Base-by-base conservation (phyloP, 306 rosid genomes). In the Prunus armeniaca region DNA sequence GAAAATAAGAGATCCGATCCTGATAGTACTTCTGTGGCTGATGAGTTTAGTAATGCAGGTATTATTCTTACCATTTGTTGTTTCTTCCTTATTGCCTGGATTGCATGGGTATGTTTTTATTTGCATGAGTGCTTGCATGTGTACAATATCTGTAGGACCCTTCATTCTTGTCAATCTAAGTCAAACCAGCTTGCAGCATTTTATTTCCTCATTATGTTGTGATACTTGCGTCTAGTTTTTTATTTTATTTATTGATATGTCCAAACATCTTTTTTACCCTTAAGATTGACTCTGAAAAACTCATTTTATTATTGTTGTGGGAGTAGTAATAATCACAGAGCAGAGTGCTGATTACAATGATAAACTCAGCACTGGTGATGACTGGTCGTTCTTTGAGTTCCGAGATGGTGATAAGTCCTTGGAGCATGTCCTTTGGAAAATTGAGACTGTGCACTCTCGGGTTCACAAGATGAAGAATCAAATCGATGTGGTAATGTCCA, bases 381-480 rank as follows among this genome's bases (percentile, higher is more conserved):
- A 85, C 30, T 88, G 81, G 71, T 73, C 87, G 61, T 52, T 83
- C 51, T 79, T 91, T 62, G 90, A 86, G 84, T 79, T 76, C 51
- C 78, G 77, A 18, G 93, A 86, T 13, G 65, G 78, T 67, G 93
- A 92, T 58, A 63, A 65, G 76, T 79, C 86, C 24, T 72, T 86
- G 84, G 96, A 90, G 88, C 91, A 86, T 72, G 79, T 92, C 58
- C 91, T 94, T 52, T 85, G 85, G 91, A 81, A 80, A 81, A 91
- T 92, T 27, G 98, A 94, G 85, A 71, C 65, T 32, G 67, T 84
- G 74, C 93, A 89, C 57, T 68, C 89, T 51, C 85, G 89, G 85
- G 91, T 92, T 84, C 90, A 87, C 85, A 87, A 79, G 75, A 82
- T 94, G 68, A 94, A 86, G 90, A 71, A 73, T 78, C 95, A 88